Conservation (phyloP, 352 stramenopile species). For the Phytophthora cajani region DNA sequence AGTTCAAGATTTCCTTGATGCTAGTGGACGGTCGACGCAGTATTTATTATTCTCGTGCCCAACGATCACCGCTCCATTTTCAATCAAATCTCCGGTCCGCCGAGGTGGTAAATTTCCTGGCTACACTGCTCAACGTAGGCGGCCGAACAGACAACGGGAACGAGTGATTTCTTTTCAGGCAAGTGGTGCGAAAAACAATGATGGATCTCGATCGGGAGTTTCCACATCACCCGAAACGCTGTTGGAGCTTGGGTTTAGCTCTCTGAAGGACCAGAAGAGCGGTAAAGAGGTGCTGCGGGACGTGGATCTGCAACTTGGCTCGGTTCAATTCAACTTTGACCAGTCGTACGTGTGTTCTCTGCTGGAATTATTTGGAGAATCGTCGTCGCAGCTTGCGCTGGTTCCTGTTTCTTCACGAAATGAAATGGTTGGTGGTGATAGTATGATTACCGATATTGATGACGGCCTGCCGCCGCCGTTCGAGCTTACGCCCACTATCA, state of each 20-base stretch:
- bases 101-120: constrained; percentile 43
- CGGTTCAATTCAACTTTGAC: constrained; percentile 86
- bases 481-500: constrained; percentile 66
- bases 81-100: constrained; percentile 56
- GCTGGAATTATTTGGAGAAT: constrained; percentile 78
- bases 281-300: constrained; percentile 61
- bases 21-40: constrained; percentile 65
- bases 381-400: constrained; percentile 54
- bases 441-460: constrained; percentile 14
- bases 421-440: constrained; percentile 21
- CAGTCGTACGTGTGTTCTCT: constrained; percentile 85
- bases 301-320: constrained; percentile 76
- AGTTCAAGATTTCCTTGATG: constrained; percentile 78
- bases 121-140: constrained; percentile 38
- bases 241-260: constrained; percentile 69
- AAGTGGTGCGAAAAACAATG: constrained; percentile 21
- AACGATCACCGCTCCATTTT: constrained; percentile 70
- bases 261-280: constrained; percentile 64
- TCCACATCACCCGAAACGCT: constrained; percentile 52
- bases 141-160: constrained; percentile 54
- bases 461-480: constrained; percentile 57
- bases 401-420: constrained; percentile 30
- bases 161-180: constrained; percentile 72
- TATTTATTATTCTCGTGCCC: constrained; percentile 85
- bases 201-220: constrained; percentile 20